A percentile compares a stretch with the other conserved stretches of the same genome.
phyloP scores from a whole-genome alignment of 768 basidiomycete genomes.

The Amanita rubescens region DNA sequence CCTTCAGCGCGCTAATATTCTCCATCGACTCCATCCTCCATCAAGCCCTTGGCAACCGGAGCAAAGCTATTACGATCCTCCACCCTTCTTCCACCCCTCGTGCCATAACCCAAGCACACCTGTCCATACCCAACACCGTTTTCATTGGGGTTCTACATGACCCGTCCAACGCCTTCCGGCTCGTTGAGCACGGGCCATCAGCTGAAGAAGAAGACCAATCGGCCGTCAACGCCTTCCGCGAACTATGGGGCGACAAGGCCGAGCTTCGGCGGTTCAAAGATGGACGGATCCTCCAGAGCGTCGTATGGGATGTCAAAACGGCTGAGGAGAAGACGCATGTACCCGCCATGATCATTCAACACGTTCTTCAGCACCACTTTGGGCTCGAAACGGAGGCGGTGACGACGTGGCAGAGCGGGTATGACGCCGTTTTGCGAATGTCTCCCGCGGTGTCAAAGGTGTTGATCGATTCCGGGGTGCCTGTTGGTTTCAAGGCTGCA shows the following conservation, averaged over 20 bases:
- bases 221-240: conserved; percentile 56
- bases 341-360: conserved; percentile 63
- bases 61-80: conserved; percentile 55
- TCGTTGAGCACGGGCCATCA: conserved; percentile 89
- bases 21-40: conserved; percentile 45
- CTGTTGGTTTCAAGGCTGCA: conserved; percentile 64
- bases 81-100: conserved; percentile 40
- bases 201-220: conserved; percentile 52
- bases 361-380: conserved; percentile 75
- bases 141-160: conserved; percentile 75
- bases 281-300: conserved; percentile 84
- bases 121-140: conserved; percentile 40
- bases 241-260: conserved; percentile 88
- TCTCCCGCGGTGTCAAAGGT: conserved; percentile 46
- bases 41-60: conserved; percentile 68
- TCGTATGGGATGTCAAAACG: conserved; percentile 90
- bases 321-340: conserved; percentile 76
- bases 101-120: conserved; percentile 47
- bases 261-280: conserved; percentile 96
- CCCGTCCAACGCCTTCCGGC: conserved; percentile 63
- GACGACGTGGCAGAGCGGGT: conserved; percentile 49
- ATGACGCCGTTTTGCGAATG: conserved; percentile 51
- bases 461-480: conserved; percentile 31
- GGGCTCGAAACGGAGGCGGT: conserved; percentile 45
- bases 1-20: conserved; percentile 45